Base-by-base conservation (phyloP, 345 rosid genomes). In the Eutrema heterophyllum region DNA sequence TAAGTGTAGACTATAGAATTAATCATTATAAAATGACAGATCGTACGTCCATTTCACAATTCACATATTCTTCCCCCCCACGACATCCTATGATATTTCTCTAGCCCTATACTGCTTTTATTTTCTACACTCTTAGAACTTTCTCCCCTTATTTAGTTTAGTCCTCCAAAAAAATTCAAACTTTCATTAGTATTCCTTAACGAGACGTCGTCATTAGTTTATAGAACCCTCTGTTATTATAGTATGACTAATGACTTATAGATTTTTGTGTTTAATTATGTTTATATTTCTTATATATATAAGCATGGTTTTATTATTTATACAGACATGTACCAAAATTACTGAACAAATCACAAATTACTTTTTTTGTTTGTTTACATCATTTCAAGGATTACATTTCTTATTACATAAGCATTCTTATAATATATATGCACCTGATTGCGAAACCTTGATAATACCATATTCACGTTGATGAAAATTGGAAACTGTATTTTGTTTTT, bases 391-490 rank as follows among this genome's bases (percentile, higher is more conserved):
- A 41, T 51, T 35, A 36, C 36, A 66, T 51, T 51, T 50, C 48
- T 66, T 51, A 48, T 51, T 51, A 26, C 15, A 39, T 51, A 67
- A 67, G 60, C 38, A 51, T 38, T 51, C 58, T 36, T 66, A 65
- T 65, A 49, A 48, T 35, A 30, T 41, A 6, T 45, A 40, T 39
- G 41, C 32, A 11, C 16, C 2, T 3, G 15, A 39, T 6, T 58
- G 30, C 15, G 39, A 39, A 11, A 60, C 33, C 29, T 60, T 59
- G 21, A n/a, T 16, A 16, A 7, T 48, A 48, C 26, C 18, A 45
- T 45, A 0, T 45, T 13, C 15, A 13, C 11, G 16, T 46, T 15
- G 24, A 46, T 15, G 24, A 46, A 43, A 43, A 13, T 6, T 5
- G 2, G 13, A 14, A 41, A 4, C 2, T 41, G 15, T 41, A 12